A percentile compares a stretch with the other conserved stretches of the same genome.
These are phyloP conservation scores for Dryas integrifolia DNA, from an alignment of 331 rosid species.

Conservation along the genomic window DNA sequence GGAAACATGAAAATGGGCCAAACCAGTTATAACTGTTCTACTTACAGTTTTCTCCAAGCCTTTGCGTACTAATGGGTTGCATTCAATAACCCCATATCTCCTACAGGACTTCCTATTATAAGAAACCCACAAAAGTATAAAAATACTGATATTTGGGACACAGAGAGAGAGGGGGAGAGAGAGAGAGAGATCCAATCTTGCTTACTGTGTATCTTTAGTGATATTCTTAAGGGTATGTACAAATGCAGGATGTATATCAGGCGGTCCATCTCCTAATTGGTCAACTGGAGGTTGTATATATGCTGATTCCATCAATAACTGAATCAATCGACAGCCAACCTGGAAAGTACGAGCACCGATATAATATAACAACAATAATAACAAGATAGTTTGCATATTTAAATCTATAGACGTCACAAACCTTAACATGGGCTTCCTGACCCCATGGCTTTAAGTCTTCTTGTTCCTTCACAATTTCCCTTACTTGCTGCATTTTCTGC, in stretches of 20 bases:
- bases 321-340: constrained; percentile 74
- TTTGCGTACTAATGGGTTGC: constrained; percentile 63
- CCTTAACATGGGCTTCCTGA: constrained; percentile 90
- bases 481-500: constrained; percentile 55
- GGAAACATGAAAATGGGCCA: constrained; percentile 16
- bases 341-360: constrained; percentile 37
- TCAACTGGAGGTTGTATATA: constrained; percentile 75
- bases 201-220: constrained; percentile 60
- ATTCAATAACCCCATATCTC: constrained; percentile 86
- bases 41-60: constrained; percentile 89
- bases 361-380: constrained; percentile 19
- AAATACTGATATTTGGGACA: neutral
- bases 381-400: constrained; percentile 17
- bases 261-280: constrained; percentile 67
- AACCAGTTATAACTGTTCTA: constrained; percentile 24
- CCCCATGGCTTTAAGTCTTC: constrained; percentile 82
- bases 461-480: constrained; percentile 46
- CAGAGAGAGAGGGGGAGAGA: neutral
- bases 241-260: constrained; percentile 82
- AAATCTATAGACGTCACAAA: constrained; percentile 35
- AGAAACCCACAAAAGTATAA: constrained; percentile 22
- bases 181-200: constrained; percentile 24
- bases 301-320: constrained; percentile 72
- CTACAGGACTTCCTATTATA: constrained; percentile 52
- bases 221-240: constrained; percentile 54